Base-by-base conservation (phyloP, 768 basidiomycete genomes). In the Phaeotremella skinneri region DNA sequence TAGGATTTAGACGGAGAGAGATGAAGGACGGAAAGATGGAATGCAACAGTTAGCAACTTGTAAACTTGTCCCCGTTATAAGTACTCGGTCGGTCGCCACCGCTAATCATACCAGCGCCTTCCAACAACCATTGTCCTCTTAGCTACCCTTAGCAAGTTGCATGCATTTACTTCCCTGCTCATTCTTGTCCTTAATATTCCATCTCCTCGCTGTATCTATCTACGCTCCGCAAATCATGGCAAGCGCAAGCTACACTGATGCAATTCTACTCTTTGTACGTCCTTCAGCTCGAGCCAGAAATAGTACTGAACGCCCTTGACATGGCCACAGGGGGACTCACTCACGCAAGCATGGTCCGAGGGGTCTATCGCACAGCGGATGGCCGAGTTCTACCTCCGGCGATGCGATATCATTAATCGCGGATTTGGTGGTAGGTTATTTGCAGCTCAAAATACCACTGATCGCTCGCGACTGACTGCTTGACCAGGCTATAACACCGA, bases 341-440 rank as follows among this genome's bases (percentile, higher is more conserved):
- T 76, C 53, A 76, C 75, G 7, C 68, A 76, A 42, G 61, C 69
- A 7, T 65, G 58, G 52, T 52, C 66, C 0, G 62, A 59, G 13
- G 75, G 76, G 4, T 90, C 87, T 16, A 81, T 92, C 54, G 85
- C 84, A 0, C 84, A 88, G 61, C 81, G 82, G 49, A 81, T 94
- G 52, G 79, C 87, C 39, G 90, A 87, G 72, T 81, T 81, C 0
- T 94, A 94, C 75, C 82, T 82, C 42, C 81, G 92, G 61, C 89
- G 85, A 75, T 76, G 91, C 30, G 92, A 96, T 70, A 85, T 96
- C 20, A 63, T 94, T 62, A 94, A 94, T 71, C 85, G 91, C 49
- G 92, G 92, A 1, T 80, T 86, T 49, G 61, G 63, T 37, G 76
- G 27, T 81, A 83, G 29, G 59, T 54, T n/a, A 13, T 11, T 16